Conservation (phyloP, 768 basidiomycete species). For the Serendipita sp. region DNA sequence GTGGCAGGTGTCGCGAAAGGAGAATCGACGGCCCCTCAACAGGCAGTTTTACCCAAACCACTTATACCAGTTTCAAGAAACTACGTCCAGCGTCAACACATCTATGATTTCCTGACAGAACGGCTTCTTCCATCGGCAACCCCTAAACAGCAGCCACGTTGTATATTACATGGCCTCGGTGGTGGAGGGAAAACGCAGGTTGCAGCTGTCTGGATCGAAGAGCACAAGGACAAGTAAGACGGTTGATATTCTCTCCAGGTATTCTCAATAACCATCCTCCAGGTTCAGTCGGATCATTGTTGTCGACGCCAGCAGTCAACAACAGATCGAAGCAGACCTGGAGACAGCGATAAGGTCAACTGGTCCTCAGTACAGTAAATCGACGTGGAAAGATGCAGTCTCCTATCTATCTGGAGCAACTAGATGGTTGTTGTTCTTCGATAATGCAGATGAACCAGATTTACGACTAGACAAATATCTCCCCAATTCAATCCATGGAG, state of each 20-base stretch:
- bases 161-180: neutral
- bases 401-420: neutral
- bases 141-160: neutral
- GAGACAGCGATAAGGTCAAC: neutral
- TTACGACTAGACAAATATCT: neutral
- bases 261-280: neutral
- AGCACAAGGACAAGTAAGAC: neutral
- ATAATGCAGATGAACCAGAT: neutral
- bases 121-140: neutral
- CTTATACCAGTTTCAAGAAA: neutral
- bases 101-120: neutral
- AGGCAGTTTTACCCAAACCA: neutral
- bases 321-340: neutral
- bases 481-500: neutral
- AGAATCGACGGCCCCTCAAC: neutral
- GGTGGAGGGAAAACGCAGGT: neutral
- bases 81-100: neutral
- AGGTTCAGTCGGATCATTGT: neutral
- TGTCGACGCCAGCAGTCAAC: neutral
- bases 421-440: neutral
- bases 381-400: neutral
- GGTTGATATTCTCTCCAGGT: neutral
- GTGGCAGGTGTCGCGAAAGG: neutral
- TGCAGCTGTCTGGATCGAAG: neutral
- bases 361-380: neutral